These are phyloP conservation scores for Abrus pulchellus DNA, from an alignment of 306 rosid species.

Conservation along the genomic window DNA sequence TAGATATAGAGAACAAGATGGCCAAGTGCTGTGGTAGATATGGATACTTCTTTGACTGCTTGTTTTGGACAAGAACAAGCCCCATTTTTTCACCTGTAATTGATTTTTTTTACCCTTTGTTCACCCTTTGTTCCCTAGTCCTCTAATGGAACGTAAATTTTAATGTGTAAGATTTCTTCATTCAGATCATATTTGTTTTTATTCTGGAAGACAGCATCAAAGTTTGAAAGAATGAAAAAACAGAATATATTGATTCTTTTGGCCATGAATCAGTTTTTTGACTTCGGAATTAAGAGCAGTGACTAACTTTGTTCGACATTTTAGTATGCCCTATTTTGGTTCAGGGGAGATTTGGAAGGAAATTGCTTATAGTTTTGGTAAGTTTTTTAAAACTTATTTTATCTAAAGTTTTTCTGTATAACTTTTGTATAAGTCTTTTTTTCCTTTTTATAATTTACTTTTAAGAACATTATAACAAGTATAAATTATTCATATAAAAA, in stretches of 20 bases:
- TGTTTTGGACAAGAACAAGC: constrained; percentile 65
- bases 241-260: constrained; percentile 37
- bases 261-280: constrained; percentile 6
- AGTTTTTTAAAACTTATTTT: no score
- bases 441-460: no score
- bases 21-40: constrained; percentile 61
- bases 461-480: no score
- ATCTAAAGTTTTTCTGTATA: no score
- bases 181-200: constrained; percentile 58
- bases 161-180: constrained; percentile 54
- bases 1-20: constrained; percentile 40
- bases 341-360: no score
- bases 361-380: no score
- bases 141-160: constrained; percentile 66
- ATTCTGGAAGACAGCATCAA: constrained; percentile 33
- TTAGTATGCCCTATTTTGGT: neutral
- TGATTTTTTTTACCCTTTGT: constrained; percentile 49
- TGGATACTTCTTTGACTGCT: constrained; percentile 62
- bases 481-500: no score
- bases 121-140: constrained; percentile 28
- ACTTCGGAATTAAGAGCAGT: neutral
- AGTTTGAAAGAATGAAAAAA: constrained; percentile 35
- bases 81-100: constrained; percentile 65
- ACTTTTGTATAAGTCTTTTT: no score
- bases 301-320: neutral